These are phyloP conservation scores for Nicotiana attenuata DNA, from an alignment of 257 asterid genomes.

Conservation along the genomic window DNA sequence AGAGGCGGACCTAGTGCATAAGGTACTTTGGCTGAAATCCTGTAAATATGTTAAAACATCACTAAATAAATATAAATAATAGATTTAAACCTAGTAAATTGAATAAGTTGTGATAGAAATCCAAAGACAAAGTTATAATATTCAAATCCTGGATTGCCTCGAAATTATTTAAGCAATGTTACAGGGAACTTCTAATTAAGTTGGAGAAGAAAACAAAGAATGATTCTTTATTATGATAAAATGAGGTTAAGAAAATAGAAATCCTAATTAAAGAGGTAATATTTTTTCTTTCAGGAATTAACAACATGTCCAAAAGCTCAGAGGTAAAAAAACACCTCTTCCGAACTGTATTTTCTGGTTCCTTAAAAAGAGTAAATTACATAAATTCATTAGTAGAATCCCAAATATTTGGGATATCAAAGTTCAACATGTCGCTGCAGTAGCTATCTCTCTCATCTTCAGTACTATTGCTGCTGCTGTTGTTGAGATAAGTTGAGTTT, in stretches of 20 bases:
- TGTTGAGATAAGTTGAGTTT: constrained; percentile 27
- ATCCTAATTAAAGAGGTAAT: neutral
- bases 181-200: neutral
- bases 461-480: constrained; percentile 24
- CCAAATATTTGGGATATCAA: constrained; percentile 45
- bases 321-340: neutral
- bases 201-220: constrained; percentile 1
- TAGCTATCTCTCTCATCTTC: constrained; percentile 67
- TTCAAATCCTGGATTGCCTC: too few species aligned
- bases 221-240: neutral
- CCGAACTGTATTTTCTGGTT: neutral
- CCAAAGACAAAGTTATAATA: too few species aligned
- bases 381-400: constrained; percentile 51
- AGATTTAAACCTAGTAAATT: too few species aligned
- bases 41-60: too few species aligned
- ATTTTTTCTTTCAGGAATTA: neutral
- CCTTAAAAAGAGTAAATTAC: constrained; percentile 11
- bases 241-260: neutral
- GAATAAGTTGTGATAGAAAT: too few species aligned
- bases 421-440: constrained; percentile 58
- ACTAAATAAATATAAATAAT: too few species aligned
- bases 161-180: neutral
- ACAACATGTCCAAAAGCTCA: neutral
- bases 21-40: too few species aligned
- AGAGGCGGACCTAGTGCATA: too few species aligned